Evolutionary conservation across 306 rosid genomes (phyloP), one percentile per base, ranked within the genome.

Genomic region (Crotalaria pallida): DNA sequence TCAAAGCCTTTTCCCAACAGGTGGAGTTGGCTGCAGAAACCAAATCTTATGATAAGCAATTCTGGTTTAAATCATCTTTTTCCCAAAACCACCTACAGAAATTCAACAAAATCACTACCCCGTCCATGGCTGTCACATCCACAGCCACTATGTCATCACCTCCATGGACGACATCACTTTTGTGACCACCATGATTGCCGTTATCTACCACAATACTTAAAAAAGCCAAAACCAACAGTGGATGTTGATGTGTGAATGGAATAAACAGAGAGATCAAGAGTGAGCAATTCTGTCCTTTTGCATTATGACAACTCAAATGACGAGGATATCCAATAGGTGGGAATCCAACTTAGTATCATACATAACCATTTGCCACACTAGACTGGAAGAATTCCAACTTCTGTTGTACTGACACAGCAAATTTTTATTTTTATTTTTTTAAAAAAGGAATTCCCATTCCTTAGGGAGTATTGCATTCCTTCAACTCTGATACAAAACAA

Each of bases 321-420:
- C 11, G 12, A 17, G 59, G 58, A 17, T 66, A 18, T 13, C 45
- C 6, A 29, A 36, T 66, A 50, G 24, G 19, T 17, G 55, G 3
- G 47, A 29, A 49, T 48, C 16, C 31, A 29, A 31, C 59, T 43
- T 15, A 8, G n/a, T 44, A 11, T 0, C 41, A 29, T 1, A 48
- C n/a, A 33, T 33, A 33, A 7, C 47, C 59, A 66, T 19, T 48
- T 6, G 1, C 12, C 45, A 29, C 59, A 10, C 45, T 44, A 66
- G 19, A 49, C 58, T 11, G 48, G 31, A 66, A 66, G 47, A 66
- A 48, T 49, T 27, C 72, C 72, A 27, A 48, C 49, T 66, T 11
- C 9, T 15, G 43, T 31, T 33, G 38, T 33, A 33, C 9, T 10
- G 7, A 6, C 38, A 8, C 38, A 1, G 1, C 6, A 33, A 6